Evolutionary conservation across 129 eudicot species (phyloP).

Genomic region (Silybum marianum): DNA sequence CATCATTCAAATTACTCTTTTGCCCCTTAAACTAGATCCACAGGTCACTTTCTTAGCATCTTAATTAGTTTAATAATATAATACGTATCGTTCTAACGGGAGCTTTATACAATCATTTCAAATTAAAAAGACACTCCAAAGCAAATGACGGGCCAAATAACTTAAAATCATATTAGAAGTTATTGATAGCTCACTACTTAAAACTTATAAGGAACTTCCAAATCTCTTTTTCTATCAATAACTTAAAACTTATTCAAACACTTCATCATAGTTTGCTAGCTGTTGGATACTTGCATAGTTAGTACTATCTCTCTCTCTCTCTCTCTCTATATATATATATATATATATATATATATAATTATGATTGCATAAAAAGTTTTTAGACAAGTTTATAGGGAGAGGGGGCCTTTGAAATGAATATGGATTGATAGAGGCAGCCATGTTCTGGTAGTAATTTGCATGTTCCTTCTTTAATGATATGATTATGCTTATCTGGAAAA

Average conservation of each 20-base stretch:
- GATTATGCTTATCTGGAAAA: constrained; percentile 29
- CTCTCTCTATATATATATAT: neutral
- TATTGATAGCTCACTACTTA: too few relatives aligned
- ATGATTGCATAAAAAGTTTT: neutral
- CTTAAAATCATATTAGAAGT: too few relatives aligned
- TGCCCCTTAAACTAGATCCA: neutral
- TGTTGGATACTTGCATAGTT: neutral
- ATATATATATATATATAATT: neutral
- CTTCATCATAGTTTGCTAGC: neutral
- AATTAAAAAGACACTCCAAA: too few relatives aligned
- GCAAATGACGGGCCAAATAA: too few relatives aligned
- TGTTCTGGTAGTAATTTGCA: constrained; percentile 34
- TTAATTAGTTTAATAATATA: too few relatives aligned
- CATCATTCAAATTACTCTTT: neutral
- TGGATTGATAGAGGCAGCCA: constrained; percentile 35
- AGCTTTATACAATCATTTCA: too few relatives aligned
- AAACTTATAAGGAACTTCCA: too few relatives aligned
- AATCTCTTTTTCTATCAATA: too few relatives aligned
- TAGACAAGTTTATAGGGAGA: constrained; percentile 8
- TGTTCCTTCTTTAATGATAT: constrained; percentile 33
- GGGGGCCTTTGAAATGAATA: constrained; percentile 23
- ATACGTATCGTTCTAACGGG: too few relatives aligned
- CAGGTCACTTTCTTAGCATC: too few relatives aligned
- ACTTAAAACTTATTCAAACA: too few relatives aligned
- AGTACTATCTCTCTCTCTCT: neutral